Evolutionary conservation across 495 filamentous ascomycete genomes (phyloP).

Genomic region (Trichoderma orchidacearum): DNA sequence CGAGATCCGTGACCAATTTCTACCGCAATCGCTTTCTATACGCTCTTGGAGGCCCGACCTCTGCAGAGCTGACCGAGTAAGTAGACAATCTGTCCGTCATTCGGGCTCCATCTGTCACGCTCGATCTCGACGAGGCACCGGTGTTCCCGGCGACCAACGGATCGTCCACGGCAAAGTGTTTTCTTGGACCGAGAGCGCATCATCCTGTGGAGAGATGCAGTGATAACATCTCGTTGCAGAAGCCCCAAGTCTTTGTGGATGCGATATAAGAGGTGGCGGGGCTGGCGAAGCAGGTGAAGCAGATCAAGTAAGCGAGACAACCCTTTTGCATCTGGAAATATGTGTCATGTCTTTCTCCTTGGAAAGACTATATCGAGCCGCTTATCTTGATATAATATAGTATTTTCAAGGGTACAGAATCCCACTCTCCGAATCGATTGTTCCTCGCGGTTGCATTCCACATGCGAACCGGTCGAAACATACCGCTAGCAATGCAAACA

Average conservation of each 20-base stretch:
- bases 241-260: constrained; percentile 5
- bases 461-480: no score
- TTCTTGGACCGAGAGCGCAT: constrained; percentile 7
- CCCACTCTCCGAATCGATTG: no score
- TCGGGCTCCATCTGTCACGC: constrained; percentile 5
- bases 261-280: neutral
- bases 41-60: constrained; percentile 2
- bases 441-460: no score
- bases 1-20: constrained; percentile 1
- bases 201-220: neutral
- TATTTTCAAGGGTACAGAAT: no score
- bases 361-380: no score
- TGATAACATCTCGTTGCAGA: constrained; percentile 7
- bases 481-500: no score
- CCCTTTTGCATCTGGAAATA: no score
- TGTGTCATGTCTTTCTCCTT: no score
- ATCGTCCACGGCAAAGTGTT: constrained; percentile 6
- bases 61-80: neutral
- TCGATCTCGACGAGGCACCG: constrained; percentile 5
- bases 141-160: constrained; percentile 8
- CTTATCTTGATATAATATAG: no score
- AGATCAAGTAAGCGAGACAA: neutral
- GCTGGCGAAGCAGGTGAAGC: neutral
- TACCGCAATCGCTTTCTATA: constrained; percentile 4
- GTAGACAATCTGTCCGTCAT: constrained; percentile 4